Percentiles rank a stretch among this genome's conserved stretches.
Evolutionary conservation across 495 filamentous ascomycete genomes (phyloP).

Genomic region (Aspergillus carlsbadensis): DNA sequence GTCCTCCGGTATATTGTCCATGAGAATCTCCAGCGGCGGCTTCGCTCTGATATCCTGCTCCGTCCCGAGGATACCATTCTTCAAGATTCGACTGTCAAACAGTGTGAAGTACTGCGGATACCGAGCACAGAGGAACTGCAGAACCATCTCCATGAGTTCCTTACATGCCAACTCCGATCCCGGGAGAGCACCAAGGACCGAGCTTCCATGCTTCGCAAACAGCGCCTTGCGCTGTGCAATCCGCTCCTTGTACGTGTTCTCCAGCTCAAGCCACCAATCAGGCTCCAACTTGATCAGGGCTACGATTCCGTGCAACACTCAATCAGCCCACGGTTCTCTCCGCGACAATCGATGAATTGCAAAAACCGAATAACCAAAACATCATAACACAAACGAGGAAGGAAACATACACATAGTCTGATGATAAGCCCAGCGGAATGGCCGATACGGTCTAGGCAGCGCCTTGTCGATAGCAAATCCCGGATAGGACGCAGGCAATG

Average conservation of each 20-base stretch:
- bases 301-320: slow-evolving; percentile 29
- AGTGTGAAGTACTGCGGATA: slow-evolving; percentile 81
- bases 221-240: slow-evolving; percentile 74
- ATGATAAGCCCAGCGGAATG: slow-evolving; percentile 85
- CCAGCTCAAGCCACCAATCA: slow-evolving; percentile 91
- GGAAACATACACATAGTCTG: slow-evolving; percentile 86
- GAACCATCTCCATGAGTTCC: slow-evolving; percentile 85
- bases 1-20: slow-evolving; percentile 87
- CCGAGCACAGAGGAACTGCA: slow-evolving; percentile 75
- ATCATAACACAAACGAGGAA: not conserved
- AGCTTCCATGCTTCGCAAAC: slow-evolving; percentile 60
- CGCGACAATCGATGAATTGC: not conserved
- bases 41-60: slow-evolving; percentile 60
- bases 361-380: no score
- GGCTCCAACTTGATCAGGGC: slow-evolving; percentile 78
- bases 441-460: slow-evolving; percentile 68
- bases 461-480: slow-evolving; percentile 68
- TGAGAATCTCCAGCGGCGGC: slow-evolving; percentile 68
- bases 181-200: slow-evolving; percentile 68
- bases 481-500: slow-evolving; percentile 63
- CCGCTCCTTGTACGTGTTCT: slow-evolving; percentile 66
- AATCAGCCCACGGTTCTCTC: not conserved
- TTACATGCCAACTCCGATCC: slow-evolving; percentile 81
- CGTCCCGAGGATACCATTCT: slow-evolving; percentile 69
- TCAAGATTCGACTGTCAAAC: slow-evolving; percentile 57